Evolutionary conservation across 2,329 filamentous ascomycete species (phyloP), one percentile per base, ranked within the genome.

Genomic region (Apiospora rasikravindrae): DNA sequence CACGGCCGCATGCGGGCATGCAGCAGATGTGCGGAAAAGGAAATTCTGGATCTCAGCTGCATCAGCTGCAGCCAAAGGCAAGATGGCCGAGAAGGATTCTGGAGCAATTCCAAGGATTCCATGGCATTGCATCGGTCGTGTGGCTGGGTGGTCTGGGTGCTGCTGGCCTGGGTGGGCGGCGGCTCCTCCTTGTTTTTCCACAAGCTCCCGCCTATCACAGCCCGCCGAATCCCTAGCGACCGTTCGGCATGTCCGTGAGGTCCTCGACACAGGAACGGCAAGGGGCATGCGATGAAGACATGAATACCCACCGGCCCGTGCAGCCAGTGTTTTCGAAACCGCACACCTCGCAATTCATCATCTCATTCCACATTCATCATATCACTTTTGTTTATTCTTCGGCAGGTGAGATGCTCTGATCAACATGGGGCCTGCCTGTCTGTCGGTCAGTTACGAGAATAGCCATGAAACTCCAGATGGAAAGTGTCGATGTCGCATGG

Each of bases 181-280:
- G 26, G 26, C 53, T 37, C 53, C 53, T 61, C 53, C 53, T 61
- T 61, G 10, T 19, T 61, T 61, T 22, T 29, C 53, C 22, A 33
- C 14, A 8, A 16, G 7, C 33, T 64, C 33, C 57, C 57, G 40
- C 33, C 57, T n/a, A n/a, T 40, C 57, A 40, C 57, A 40, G 22
- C 33, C 57, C 22, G 10, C 10, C 33, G 29, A 64, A 40, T 40
- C 11, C 57, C 22, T 40, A 40, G 40, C 16, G 33, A 64, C 57
- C 57, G 57, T 64, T 64, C 57, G 57, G 57, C 57, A 64, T 64
- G 57, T 40, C 57, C 57, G 57, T 64, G 57, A 64, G 57, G 57
- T 64, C 40, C 10, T 13, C 57, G 40, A n/a, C 8, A 64, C 14
- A 11, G 57, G 22, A 64, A 40, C 57, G 57, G 57, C 57, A 64